Conservation (phyloP, 306 rosid species). For the Trifolium repens region DNA sequence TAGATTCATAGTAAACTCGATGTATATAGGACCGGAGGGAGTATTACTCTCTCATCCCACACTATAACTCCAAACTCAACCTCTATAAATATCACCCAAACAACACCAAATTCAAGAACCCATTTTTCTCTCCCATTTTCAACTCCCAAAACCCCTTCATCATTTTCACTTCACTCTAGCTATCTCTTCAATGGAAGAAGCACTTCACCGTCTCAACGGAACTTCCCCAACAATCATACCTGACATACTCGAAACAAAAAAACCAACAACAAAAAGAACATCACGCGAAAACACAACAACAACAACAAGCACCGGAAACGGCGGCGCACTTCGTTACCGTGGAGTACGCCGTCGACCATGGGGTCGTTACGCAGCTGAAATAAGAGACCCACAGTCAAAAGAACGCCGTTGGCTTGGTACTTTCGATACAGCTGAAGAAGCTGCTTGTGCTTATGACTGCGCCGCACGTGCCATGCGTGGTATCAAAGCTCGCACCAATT, state of each 20-base stretch:
- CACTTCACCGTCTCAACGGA: constrained; percentile 60
- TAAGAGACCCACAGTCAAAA: constrained; percentile 86
- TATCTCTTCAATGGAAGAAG: constrained; percentile 63
- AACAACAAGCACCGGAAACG: background rate
- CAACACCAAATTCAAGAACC: constrained; percentile 5
- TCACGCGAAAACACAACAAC: constrained; percentile 40
- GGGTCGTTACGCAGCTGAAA: constrained; percentile 99
- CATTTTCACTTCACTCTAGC: background rate
- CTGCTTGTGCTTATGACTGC: constrained; percentile 92
- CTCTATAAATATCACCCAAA: constrained; percentile 39
- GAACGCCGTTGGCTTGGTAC: constrained; percentile 97
- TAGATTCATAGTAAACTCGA: no score
- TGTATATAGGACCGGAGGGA: no score
- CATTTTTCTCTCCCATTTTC: no score
- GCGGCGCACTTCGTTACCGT: constrained; percentile 63
- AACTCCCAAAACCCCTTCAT: no score
- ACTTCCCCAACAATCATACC: constrained; percentile 7
- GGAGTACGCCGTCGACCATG: constrained; percentile 97
- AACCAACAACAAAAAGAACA: constrained; percentile 47
- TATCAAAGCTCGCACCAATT: constrained; percentile 83
- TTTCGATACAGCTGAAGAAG: constrained; percentile 97
- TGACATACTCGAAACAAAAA: constrained; percentile 34
- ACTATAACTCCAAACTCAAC: background rate
- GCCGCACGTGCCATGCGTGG: constrained; percentile 99
- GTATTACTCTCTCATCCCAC: background rate